phyloP scores from a whole-genome alignment of 148 eudicot genomes.

The Arctostaphylos glauca region DNA sequence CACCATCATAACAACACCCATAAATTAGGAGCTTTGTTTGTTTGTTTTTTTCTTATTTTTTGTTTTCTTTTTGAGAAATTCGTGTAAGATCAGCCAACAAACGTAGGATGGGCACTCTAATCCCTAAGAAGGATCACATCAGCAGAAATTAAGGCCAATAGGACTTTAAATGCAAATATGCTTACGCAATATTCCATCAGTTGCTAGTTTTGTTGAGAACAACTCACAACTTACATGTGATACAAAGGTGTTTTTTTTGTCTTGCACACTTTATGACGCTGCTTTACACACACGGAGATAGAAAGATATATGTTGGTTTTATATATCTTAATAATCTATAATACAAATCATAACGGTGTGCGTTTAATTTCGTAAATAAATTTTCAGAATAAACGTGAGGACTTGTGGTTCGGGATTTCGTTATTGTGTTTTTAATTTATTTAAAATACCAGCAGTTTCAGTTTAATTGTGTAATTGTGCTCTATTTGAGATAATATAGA shows the following conservation, averaged over 20 bases:
- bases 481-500: too few species aligned
- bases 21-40: too few species aligned
- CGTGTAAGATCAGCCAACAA: constrained; percentile 2
- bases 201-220: neutral
- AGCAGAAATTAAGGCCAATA: neutral
- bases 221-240: neutral
- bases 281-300: neutral
- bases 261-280: neutral
- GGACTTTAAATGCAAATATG: neutral
- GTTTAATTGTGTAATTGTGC: too few species aligned
- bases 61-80: neutral
- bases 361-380: too few species aligned
- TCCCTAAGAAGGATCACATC: neutral
- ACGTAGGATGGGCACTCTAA: neutral
- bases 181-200: constrained; percentile 3
- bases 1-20: too few species aligned
- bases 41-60: too few species aligned
- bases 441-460: too few species aligned
- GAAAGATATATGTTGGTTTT: neutral
- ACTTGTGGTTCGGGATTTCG: too few species aligned
- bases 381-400: too few species aligned
- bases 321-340: neutral
- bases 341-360: too few species aligned
- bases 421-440: too few species aligned
- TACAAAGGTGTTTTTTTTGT: neutral